Conservation (phyloP, 495 filamentous ascomycete genomes). For the Aspergillus steynii region DNA sequence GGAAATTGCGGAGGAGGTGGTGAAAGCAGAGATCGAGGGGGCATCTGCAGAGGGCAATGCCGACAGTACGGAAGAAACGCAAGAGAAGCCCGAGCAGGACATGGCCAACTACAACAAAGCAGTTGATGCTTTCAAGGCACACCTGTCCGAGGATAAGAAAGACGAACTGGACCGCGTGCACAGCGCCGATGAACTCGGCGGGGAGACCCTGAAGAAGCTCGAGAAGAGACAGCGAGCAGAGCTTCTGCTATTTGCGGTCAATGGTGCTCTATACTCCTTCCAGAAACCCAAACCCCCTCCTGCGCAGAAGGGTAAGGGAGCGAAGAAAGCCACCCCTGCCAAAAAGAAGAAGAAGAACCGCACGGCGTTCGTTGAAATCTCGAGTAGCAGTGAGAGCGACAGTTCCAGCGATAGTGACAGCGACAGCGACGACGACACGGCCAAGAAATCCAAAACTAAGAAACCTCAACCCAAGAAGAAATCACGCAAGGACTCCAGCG, state of each 20-base stretch:
- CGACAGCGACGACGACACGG: slow-evolving; percentile 9
- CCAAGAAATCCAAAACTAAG: slow-evolving; percentile 1
- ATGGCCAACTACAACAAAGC: slow-evolving; percentile 55
- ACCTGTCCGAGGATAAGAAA: slow-evolving; percentile 29
- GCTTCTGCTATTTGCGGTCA: slow-evolving; percentile 44
- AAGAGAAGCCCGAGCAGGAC: slow-evolving; percentile 22
- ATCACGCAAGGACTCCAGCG: slow-evolving; percentile 1
- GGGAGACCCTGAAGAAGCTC: slow-evolving; percentile 38
- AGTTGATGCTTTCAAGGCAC: slow-evolving; percentile 44
- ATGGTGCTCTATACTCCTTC: slow-evolving; percentile 32
- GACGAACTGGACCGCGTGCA: slow-evolving; percentile 35
- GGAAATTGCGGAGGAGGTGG: slow-evolving; percentile 59
- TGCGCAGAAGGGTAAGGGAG: slow-evolving; percentile 18
- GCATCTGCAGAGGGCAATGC: slow-evolving; percentile 20
- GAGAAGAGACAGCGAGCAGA: slow-evolving; percentile 49
- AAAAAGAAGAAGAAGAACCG: slow-evolving; percentile 61
- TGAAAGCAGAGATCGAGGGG: slow-evolving; percentile 42
- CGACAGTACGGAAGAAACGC: slow-evolving; percentile 46
- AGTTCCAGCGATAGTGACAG: slow-evolving; percentile 32
- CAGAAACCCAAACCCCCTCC: slow-evolving; percentile 28
- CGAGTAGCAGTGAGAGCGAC: slow-evolving; percentile 47
- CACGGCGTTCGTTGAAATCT: slow-evolving; percentile 47
- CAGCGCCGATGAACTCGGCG: slow-evolving; percentile 38
- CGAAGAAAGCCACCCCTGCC: slow-evolving; percentile 22
- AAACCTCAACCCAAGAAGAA: neutral